Base-by-base conservation (phyloP, 441 rosid genomes). In the Erodium trifolium region DNA sequence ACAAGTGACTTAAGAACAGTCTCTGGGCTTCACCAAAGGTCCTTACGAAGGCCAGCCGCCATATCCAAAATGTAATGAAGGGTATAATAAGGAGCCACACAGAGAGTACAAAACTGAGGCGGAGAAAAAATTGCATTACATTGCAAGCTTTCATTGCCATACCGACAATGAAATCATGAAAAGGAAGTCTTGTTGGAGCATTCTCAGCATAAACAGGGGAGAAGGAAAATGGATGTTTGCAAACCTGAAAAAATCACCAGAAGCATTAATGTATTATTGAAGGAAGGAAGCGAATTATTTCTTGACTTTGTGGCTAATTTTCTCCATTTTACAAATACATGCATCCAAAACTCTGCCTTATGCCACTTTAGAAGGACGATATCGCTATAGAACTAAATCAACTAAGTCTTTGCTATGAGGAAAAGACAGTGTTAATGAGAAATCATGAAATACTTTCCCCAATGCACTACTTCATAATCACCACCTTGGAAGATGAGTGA, bases 71-170 rank as follows among this genome's bases (percentile, higher is more conserved):
- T 1, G 99, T 94, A 66, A 94, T 89, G 77, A 94, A 94, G 49
- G 99, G 99, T 74, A 94, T 94, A 53, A 90, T 87, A 59, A 94
- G 91, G 71, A 94, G 97, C 99, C 99, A 94, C 62, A 94, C 99
- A 0, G 93, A 88, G 53, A 94, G 99, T 39, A 94, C 99, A 78
- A 94, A 94, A 80, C 96, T 88, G 67, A 94, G 89, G 66, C 99
- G 89, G 81, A 94, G 68, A 79, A 92, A 86, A 84, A 94, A 94
- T 75, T 90, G 97, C 85, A 94, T 66, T 64, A 94, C 91, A 78
- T 90, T 96, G 75, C 88, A 94, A 69, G 97, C 86, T 85, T 94
- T 94, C 94, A 92, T 84, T 19, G 83, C 89, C 82, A 94, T 94
- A 70, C 99, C 99, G 69, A 87, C 88, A 14, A 92, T 65, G 82